phyloP scores from a whole-genome alignment of 73 alveolate species.

The Uronychia setigera region DNA sequence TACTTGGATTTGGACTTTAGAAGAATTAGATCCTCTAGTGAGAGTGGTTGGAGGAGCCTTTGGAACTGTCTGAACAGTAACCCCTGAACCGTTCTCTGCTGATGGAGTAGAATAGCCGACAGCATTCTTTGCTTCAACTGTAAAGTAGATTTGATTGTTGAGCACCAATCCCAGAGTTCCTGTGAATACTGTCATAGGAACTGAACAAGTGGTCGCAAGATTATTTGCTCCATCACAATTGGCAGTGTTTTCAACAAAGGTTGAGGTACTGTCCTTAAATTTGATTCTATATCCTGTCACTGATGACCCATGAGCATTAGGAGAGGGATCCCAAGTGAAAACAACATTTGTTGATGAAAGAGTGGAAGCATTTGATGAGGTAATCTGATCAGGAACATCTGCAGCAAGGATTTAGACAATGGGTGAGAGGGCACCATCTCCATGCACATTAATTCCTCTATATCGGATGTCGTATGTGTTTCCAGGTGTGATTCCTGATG shows the following conservation, averaged over 20 bases:
- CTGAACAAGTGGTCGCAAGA: background rate
- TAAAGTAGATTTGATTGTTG: background rate
- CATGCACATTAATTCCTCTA: slow-evolving; percentile 39
- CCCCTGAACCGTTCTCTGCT: background rate
- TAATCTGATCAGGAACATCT: slow-evolving; percentile 19
- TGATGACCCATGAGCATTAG: background rate
- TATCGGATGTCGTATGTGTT: slow-evolving; percentile 38
- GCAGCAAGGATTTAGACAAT: slow-evolving; percentile 19
- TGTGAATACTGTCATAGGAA: background rate
- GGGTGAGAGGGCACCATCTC: slow-evolving; percentile 39
- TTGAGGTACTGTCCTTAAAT: too few relatives aligned
- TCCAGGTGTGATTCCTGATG: slow-evolving; percentile 40
- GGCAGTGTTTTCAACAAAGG: slow-evolving; percentile 23
- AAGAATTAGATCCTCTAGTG: background rate
- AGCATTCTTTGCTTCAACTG: background rate
- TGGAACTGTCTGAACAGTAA: background rate
- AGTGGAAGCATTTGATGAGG: too few relatives aligned
- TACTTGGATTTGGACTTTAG: slow-evolving; percentile 38
- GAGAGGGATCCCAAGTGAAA: background rate
- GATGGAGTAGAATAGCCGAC: background rate
- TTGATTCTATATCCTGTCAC: background rate
- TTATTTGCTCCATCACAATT: slow-evolving; percentile 29
- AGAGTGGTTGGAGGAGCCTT: background rate
- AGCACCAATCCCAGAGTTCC: background rate
- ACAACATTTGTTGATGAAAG: background rate